Base-by-base conservation (phyloP, 305 asterid species). In the Plantago coronopus region DNA sequence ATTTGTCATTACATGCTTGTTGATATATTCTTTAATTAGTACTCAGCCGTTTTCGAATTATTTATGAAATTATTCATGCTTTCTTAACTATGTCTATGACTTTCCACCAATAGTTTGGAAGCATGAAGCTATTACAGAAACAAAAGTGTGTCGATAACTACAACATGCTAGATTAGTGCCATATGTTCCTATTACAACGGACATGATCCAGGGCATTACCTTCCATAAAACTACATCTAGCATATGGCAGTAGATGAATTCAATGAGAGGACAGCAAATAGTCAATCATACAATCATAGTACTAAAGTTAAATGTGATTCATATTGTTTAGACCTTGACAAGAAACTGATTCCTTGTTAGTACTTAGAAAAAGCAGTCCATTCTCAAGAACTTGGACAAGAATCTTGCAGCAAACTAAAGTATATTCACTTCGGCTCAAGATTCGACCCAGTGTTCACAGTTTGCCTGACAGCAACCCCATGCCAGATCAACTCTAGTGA, bases 1-100 rank as follows among this genome's bases (percentile, higher is more conserved):
- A 66, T 78, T 74, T 80, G 87, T 73, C 85, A 67, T 45, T 53
- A 66, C 73, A 62, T 82, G 59, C 34, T 76, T 76, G 79, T 66
- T 66, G 44, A 25, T 63, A 62, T 70, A 27, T 48, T 60, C 61
- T 40, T 22, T 48, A 53, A 51, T n/a, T 17, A 51, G 57, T 51
- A 60, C 51, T 34, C 14, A 15, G 60, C 29, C 12, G 46, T 20
- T 5, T 55, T 51, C 2, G 74, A 57, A 57, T 68, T 38, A 19
- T 71, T 66, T 49, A 71, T 66, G 27, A 25, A 6, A 23, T 57
- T 17, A 17, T 37, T 48, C 43, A n/a, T 20, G 40, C 27, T 43
- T 54, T 61, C 40, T 58, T 42, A 59, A 68, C 75, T 68, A 61
- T 53, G 66, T 66, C 75, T 68, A 61, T 53, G 66, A 34, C 73